Conservation (phyloP, 1,284 basidiomycete species). For the Rhizoctonia solani region DNA sequence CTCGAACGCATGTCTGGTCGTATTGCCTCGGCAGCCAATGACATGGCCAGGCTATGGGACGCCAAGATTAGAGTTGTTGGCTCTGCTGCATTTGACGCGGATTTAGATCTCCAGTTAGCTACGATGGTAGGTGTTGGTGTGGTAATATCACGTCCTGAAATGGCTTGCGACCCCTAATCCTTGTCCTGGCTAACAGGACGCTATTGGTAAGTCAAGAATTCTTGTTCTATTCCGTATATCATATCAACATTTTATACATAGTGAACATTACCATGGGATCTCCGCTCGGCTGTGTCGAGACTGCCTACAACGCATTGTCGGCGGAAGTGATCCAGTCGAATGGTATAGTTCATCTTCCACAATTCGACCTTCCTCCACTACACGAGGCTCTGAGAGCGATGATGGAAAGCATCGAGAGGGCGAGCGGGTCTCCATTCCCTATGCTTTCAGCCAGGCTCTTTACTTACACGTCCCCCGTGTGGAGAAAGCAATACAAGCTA, state of each 20-base stretch:
- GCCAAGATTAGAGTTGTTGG: neutral
- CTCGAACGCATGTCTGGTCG: constrained; percentile 13
- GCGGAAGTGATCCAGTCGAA: neutral
- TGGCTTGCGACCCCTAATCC: neutral
- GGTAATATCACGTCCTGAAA: neutral
- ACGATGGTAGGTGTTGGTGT: constrained; percentile 11
- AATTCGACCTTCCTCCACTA: neutral
- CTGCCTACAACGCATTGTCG: constrained; percentile 4
- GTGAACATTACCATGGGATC: constrained; percentile 12
- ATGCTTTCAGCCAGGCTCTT: neutral
- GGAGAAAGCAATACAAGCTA: neutral
- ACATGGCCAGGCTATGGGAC: neutral
- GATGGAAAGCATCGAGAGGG: constrained; percentile 1
- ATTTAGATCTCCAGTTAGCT: constrained; percentile 11
- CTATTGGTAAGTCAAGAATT: neutral
- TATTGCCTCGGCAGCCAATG: constrained; percentile 5
- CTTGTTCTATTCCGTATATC: neutral
- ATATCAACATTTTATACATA: neutral
- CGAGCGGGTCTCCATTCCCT: neutral
- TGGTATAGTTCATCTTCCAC: neutral
- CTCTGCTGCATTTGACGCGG: neutral
- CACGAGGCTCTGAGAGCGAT: constrained; percentile 3
- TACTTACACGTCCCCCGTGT: neutral
- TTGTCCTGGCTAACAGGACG: neutral
- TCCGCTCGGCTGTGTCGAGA: neutral